A percentile compares a stretch with the other conserved stretches of the same genome.
Conservation (phyloP, 1,139 yeast species). For the Sugiyamaella pinicola region DNA sequence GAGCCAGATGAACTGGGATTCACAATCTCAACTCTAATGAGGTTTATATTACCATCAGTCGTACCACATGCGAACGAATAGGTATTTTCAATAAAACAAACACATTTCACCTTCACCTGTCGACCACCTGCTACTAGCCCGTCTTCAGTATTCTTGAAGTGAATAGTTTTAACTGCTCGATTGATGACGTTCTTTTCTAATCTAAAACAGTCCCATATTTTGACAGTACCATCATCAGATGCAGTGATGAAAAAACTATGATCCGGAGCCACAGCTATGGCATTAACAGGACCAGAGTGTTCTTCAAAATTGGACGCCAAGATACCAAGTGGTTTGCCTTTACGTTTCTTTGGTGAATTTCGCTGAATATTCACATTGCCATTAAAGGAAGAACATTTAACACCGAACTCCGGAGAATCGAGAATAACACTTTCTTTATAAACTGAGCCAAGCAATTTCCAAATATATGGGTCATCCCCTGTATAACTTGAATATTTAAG, state of each 20-base stretch:
- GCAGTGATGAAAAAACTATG: constrained; percentile 74
- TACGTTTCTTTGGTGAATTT: constrained; percentile 4
- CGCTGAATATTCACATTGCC: not conserved
- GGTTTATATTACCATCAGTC: constrained; percentile 59
- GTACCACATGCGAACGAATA: constrained; percentile 71
- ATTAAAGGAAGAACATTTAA: constrained; percentile 27
- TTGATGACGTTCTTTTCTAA: constrained; percentile 67
- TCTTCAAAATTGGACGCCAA: constrained; percentile 63
- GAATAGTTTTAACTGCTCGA: constrained; percentile 49
- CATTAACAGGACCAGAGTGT: constrained; percentile 55
- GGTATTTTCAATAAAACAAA: constrained; percentile 57
- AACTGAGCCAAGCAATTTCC: constrained; percentile 56
- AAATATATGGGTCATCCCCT: constrained; percentile 67
- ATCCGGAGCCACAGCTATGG: constrained; percentile 60
- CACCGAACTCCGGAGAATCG: constrained; percentile 74
- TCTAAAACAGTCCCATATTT: constrained; percentile 74
- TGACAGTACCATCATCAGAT: constrained; percentile 69
- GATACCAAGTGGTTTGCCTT: constrained; percentile 47
- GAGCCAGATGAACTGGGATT: constrained; percentile 36
- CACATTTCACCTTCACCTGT: constrained; percentile 34
- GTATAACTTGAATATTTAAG: constrained; percentile 29
- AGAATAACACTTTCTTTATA: constrained; percentile 54
- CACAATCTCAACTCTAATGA: constrained; percentile 59
- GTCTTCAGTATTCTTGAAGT: constrained; percentile 1
- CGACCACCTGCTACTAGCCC: not conserved